A percentile compares a stretch with the other conserved stretches of the same genome.
phyloP scores from a whole-genome alignment of 352 stramenopile genomes.

The Stramenopiles sp. region DNA sequence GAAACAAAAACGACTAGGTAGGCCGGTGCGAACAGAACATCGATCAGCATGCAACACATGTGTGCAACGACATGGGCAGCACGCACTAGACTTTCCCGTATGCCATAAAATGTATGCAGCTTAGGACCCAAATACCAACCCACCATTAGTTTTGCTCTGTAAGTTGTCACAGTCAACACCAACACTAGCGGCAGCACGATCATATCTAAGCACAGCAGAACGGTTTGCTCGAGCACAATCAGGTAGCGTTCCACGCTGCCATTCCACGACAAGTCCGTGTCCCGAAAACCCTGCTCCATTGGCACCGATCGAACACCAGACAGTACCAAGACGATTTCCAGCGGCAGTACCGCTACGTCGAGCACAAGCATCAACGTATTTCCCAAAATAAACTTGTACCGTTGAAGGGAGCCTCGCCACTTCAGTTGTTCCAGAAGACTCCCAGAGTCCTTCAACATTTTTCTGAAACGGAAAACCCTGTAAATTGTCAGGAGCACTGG shows the following conservation, averaged over 20 bases:
- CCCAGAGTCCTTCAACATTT: background rate
- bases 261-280: background rate
- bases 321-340: background rate
- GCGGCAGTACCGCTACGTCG: background rate
- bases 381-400: background rate
- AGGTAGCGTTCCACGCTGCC: background rate
- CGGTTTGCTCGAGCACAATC: background rate
- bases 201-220: background rate
- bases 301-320: background rate
- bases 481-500: background rate
- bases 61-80: background rate
- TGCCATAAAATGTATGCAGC: too few species aligned
- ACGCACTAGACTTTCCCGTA: background rate
- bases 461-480: background rate
- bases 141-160: too few species aligned
- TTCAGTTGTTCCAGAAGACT: background rate
- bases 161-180: too few species aligned
- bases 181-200: background rate
- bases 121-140: too few species aligned
- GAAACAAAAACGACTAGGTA: background rate
- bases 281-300: too few species aligned
- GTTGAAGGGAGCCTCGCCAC: background rate
- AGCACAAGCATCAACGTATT: background rate
- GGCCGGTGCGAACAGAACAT: background rate
- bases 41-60: background rate